phyloP scores from a whole-genome alignment of 1,284 basidiomycete species.

The Malassezia restricta region DNA sequence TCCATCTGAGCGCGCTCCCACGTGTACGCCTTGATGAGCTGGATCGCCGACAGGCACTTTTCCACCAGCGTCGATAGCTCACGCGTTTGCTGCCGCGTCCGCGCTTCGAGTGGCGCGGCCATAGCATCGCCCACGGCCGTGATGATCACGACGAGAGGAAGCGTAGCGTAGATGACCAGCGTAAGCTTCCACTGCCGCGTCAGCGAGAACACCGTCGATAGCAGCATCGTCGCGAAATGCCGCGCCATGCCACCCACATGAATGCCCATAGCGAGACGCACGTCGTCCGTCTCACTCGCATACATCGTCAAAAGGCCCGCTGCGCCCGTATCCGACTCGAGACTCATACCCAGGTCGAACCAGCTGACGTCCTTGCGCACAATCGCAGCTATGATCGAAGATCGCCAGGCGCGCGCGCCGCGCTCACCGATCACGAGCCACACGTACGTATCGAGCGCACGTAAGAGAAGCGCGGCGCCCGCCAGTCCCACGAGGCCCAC shows the following conservation, averaged over 20 bases:
- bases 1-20: constrained; percentile 58
- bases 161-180: constrained; percentile 75
- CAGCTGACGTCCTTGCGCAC: constrained; percentile 59
- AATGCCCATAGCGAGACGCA: constrained; percentile 68
- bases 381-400: constrained; percentile 60
- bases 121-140: constrained; percentile 60
- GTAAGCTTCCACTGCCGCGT: constrained; percentile 68
- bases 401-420: constrained; percentile 60
- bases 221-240: constrained; percentile 64
- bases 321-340: constrained; percentile 52
- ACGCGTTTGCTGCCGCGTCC: constrained; percentile 53
- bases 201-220: constrained; percentile 71
- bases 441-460: constrained; percentile 61
- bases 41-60: constrained; percentile 63
- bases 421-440: constrained; percentile 83
- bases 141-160: constrained; percentile 64
- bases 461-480: constrained; percentile 58
- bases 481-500: constrained; percentile 64
- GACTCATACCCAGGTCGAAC: constrained; percentile 27
- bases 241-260: constrained; percentile 67
- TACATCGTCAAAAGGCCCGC: constrained; percentile 92
- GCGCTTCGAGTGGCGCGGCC: constrained; percentile 54
- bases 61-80: constrained; percentile 68
- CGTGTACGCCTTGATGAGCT: constrained; percentile 93
- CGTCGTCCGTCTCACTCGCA: constrained; percentile 86